These are phyloP conservation scores for Cytidiella melzeri DNA, from an alignment of 768 basidiomycete species.

Conservation along the genomic window DNA sequence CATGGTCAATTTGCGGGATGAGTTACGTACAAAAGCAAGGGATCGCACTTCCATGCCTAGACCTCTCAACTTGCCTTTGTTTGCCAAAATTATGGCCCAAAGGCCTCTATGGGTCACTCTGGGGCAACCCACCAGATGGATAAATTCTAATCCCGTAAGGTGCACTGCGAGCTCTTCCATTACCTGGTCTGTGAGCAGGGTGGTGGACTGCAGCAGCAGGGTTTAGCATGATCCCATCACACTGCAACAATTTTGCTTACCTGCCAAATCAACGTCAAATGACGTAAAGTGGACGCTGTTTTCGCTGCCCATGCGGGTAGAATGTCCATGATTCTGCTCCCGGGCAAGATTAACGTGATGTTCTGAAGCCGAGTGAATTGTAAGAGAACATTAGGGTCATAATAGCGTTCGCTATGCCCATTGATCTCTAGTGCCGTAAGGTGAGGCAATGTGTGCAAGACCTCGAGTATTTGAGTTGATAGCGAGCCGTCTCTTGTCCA, in stretches of 20 bases:
- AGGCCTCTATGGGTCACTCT: slow-evolving; percentile 62
- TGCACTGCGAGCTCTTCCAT: slow-evolving; percentile 44
- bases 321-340: slow-evolving; percentile 40
- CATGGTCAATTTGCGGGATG: background rate
- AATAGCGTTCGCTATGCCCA: slow-evolving; percentile 49
- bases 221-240: background rate
- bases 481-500: slow-evolving; percentile 82
- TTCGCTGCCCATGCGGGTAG: slow-evolving; percentile 45
- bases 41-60: slow-evolving; percentile 63
- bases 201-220: slow-evolving; percentile 39
- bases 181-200: slow-evolving; percentile 50
- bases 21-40: slow-evolving; percentile 45
- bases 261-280: slow-evolving; percentile 66
- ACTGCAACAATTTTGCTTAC: slow-evolving; percentile 28
- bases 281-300: slow-evolving; percentile 42
- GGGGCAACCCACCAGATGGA: slow-evolving; percentile 62
- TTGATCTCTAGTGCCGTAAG: slow-evolving; percentile 67
- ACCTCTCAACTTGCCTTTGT: slow-evolving; percentile 39
- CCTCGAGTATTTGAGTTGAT: slow-evolving; percentile 49
- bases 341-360: slow-evolving; percentile 75
- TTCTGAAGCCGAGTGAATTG: slow-evolving; percentile 46
- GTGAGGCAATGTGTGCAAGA: slow-evolving; percentile 35
- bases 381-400: slow-evolving; percentile 45
- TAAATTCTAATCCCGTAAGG: slow-evolving; percentile 45
- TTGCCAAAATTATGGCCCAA: slow-evolving; percentile 41